Percentiles rank a stretch among this genome's conserved stretches.
Evolutionary conservation across 441 rosid species (phyloP).

Genomic region (Omphalea diandra): DNA sequence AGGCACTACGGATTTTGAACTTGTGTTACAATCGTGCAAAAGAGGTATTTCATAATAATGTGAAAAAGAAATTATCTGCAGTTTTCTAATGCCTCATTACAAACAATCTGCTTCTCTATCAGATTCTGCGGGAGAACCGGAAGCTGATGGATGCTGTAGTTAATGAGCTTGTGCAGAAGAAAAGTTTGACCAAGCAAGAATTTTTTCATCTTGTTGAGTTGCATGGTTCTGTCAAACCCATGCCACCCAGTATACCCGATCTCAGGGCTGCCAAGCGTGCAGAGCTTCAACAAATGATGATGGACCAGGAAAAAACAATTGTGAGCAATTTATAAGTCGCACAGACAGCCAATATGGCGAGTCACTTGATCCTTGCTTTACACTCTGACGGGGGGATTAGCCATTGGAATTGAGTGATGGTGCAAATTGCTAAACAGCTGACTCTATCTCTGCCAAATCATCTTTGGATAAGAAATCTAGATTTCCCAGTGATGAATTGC

Average conservation of each 20-base stretch:
- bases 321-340: conserved; percentile 28
- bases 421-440: background rate
- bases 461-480: background rate
- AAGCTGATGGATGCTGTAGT: conserved; percentile 71
- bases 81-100: conserved; percentile 13
- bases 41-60: conserved; percentile 46
- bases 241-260: conserved; percentile 67
- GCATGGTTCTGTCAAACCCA: conserved; percentile 56
- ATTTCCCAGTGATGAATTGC: background rate
- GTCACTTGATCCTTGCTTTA: background rate
- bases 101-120: conserved; percentile 23
- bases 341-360: background rate
- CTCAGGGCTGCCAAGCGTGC: conserved; percentile 60
- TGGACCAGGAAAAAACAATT: conserved; percentile 35
- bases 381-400: too few relatives aligned
- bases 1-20: conserved; percentile 64
- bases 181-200: conserved; percentile 78
- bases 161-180: conserved; percentile 62
- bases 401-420: background rate
- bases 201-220: conserved; percentile 65
- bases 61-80: conserved; percentile 2
- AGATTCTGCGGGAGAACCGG: conserved; percentile 59
- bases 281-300: conserved; percentile 51
- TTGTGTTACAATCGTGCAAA: conserved; percentile 73
- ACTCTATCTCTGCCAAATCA: background rate